phyloP scores from a whole-genome alignment of 2,329 filamentous ascomycete species.

The Pseudocercospora ulei region DNA sequence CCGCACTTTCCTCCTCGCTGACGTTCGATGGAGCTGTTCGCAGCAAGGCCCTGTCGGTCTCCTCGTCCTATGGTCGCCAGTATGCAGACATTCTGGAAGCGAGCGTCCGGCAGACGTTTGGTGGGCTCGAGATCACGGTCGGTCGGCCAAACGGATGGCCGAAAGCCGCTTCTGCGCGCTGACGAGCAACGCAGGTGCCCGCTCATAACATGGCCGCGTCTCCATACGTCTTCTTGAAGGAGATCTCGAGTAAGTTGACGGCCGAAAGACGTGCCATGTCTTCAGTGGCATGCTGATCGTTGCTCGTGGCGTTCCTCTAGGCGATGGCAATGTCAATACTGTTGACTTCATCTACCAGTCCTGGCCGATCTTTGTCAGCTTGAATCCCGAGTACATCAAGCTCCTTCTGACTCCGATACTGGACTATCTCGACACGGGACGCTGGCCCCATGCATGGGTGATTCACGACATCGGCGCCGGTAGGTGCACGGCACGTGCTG shows the following conservation, averaged over 20 bases:
- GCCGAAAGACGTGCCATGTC: no score
- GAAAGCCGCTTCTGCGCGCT: background rate
- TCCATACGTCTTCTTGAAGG: slow-evolving; percentile 45
- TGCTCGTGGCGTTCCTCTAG: no score
- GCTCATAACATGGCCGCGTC: slow-evolving; percentile 19
- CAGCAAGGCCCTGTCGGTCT: slow-evolving; percentile 21
- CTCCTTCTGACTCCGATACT: slow-evolving; percentile 20
- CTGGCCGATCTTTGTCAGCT: slow-evolving; percentile 28
- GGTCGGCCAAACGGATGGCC: background rate
- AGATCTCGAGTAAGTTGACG: slow-evolving; percentile 49
- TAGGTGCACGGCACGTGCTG: background rate
- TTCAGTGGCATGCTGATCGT: no score
- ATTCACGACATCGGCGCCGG: slow-evolving; percentile 25
- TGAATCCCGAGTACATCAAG: slow-evolving; percentile 23
- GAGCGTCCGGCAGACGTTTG: slow-evolving; percentile 27
- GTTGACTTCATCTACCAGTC: slow-evolving; percentile 31
- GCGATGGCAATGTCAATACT: slow-evolving; percentile 32
- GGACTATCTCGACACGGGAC: slow-evolving; percentile 24
- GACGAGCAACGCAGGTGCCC: slow-evolving; percentile 12
- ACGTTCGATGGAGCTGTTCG: slow-evolving; percentile 22
- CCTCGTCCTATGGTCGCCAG: slow-evolving; percentile 20
- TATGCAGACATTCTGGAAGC: slow-evolving; percentile 30
- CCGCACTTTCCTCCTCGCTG: slow-evolving; percentile 16
- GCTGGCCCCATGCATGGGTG: slow-evolving; percentile 22
- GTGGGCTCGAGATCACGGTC: slow-evolving; percentile 25